A percentile compares a stretch with the other conserved stretches of the same genome.
Evolutionary conservation across 2,329 filamentous ascomycete genomes (phyloP).

Genomic region (Xylaria sp.): DNA sequence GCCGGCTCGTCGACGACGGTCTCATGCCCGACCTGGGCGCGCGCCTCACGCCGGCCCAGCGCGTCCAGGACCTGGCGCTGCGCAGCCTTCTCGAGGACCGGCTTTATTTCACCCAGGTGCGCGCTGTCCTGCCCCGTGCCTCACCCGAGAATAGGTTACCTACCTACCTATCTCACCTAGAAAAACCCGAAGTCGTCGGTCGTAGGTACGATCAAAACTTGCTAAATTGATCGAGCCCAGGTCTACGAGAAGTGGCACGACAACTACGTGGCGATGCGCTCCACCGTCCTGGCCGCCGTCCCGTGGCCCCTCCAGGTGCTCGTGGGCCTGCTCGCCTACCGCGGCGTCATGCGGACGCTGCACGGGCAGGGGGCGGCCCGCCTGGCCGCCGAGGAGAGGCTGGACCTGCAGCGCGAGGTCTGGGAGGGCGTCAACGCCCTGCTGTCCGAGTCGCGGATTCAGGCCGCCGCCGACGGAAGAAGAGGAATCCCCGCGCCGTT

Average conservation of each 20-base stretch:
- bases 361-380: constrained; percentile 60
- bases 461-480: too few relatives aligned
- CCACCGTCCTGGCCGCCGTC: constrained; percentile 49
- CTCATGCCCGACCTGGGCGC: constrained; percentile 53
- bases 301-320: constrained; percentile 56
- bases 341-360: constrained; percentile 46
- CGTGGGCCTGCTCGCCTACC: constrained; percentile 54
- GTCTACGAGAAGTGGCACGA: constrained; percentile 58
- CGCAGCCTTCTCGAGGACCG: constrained; percentile 62
- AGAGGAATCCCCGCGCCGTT: too few relatives aligned
- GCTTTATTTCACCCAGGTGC: constrained; percentile 58
- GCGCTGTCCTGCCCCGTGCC: constrained; percentile 4
- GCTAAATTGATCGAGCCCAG: too few relatives aligned
- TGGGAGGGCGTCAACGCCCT: constrained; percentile 58
- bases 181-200: too few relatives aligned
- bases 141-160: neutral
- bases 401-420: constrained; percentile 48
- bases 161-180: neutral
- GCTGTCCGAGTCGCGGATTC: too few relatives aligned
- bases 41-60: constrained; percentile 41
- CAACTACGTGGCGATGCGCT: constrained; percentile 63
- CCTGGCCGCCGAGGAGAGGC: constrained; percentile 53
- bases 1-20: constrained; percentile 45
- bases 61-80: constrained; percentile 54
- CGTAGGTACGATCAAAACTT: too few relatives aligned